Evolutionary conservation across 73 alveolate species (phyloP).

Genomic region (Stentor roeselii): DNA sequence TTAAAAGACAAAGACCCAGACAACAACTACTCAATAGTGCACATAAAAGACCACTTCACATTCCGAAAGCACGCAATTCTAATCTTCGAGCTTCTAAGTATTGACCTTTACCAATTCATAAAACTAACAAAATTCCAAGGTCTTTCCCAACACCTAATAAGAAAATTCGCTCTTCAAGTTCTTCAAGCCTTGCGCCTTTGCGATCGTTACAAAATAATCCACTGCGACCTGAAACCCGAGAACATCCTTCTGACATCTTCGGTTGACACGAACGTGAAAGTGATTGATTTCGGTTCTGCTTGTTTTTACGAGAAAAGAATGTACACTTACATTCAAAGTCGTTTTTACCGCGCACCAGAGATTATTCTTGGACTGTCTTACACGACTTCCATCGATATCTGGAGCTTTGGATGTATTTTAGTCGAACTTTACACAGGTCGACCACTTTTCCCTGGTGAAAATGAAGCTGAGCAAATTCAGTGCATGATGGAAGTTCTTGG

Average conservation of each 20-base stretch:
- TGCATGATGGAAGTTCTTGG: conserved; percentile 86
- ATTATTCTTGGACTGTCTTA: conserved; percentile 92
- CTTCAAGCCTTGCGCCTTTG: conserved; percentile 59
- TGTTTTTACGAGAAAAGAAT: conserved; percentile 72
- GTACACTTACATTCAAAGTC: conserved; percentile 81
- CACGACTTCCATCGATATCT: conserved; percentile 90
- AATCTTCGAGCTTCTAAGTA: conserved; percentile 65
- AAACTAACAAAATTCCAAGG: conserved; percentile 74
- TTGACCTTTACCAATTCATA: conserved; percentile 71
- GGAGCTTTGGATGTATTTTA: conserved; percentile 97
- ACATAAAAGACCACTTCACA: background rate
- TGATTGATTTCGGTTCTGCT: conserved; percentile 81
- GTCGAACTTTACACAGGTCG: conserved; percentile 88
- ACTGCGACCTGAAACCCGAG: conserved; percentile 92
- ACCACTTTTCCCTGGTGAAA: conserved; percentile 92
- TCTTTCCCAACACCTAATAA: conserved; percentile 57
- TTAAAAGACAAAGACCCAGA: conserved; percentile 23
- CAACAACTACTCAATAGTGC: background rate
- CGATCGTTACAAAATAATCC: conserved; percentile 59
- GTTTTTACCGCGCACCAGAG: conserved; percentile 97
- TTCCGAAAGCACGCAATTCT: conserved; percentile 35
- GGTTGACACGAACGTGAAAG: conserved; percentile 59
- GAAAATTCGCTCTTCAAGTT: conserved; percentile 71
- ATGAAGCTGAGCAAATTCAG: conserved; percentile 76
- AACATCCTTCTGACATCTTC: conserved; percentile 66